These are phyloP conservation scores for Corchorus capsularis DNA, from an alignment of 345 rosid genomes.

Conservation along the genomic window DNA sequence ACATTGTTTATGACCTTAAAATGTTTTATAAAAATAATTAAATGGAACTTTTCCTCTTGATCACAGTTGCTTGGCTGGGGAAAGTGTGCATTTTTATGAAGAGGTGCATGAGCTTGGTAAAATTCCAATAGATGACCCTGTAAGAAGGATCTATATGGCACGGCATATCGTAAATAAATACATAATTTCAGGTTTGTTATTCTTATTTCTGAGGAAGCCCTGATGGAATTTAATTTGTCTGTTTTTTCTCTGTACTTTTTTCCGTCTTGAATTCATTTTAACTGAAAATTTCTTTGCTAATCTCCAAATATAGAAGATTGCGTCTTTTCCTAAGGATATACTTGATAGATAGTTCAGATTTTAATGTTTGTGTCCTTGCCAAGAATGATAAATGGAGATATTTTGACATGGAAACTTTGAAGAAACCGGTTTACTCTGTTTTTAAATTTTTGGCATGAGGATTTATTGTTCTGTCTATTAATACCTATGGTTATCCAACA, in stretches of 20 bases:
- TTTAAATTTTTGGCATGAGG: not conserved
- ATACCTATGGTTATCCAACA: too few relatives aligned
- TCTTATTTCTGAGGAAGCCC: conserved; percentile 6
- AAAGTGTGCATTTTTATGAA: conserved; percentile 83
- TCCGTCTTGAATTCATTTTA: not conserved
- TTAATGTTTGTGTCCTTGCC: not conserved
- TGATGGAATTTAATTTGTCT: conserved; percentile 12
- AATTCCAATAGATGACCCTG: conserved; percentile 62
- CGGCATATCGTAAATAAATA: conserved; percentile 84
- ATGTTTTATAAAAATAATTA: not conserved
- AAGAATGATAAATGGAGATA: not conserved
- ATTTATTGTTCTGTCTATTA: too few relatives aligned
- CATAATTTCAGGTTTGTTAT: conserved; percentile 63
- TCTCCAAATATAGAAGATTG: not conserved
- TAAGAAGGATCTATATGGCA: conserved; percentile 85
- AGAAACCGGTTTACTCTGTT: not conserved
- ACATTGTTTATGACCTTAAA: not conserved
- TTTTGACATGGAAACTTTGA: not conserved
- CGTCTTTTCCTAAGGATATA: not conserved
- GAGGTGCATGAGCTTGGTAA: conserved; percentile 80
- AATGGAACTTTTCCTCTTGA: conserved; percentile 18
- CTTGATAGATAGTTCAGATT: not conserved
- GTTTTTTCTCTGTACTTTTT: not conserved
- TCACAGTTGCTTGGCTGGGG: conserved; percentile 86
- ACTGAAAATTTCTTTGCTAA: not conserved